These are phyloP conservation scores for Trichoderma koningii DNA, from an alignment of 2,329 filamentous ascomycete species.

Conservation along the genomic window DNA sequence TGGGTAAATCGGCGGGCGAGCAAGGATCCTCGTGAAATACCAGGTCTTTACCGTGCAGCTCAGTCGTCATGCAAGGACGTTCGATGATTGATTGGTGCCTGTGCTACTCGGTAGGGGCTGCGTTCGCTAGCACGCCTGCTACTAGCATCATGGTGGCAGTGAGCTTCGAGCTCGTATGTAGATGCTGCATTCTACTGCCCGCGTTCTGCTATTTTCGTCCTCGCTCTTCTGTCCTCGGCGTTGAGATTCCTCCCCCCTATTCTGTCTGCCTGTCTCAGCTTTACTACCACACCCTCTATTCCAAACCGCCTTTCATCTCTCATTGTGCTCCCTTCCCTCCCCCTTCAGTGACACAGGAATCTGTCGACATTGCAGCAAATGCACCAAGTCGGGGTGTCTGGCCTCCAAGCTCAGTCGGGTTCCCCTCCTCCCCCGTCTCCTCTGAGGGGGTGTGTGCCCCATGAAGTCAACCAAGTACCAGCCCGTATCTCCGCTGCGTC, in stretches of 20 bases:
- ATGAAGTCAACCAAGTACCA: too few relatives aligned
- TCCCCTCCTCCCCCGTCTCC: too few relatives aligned
- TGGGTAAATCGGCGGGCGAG: conserved; percentile 17
- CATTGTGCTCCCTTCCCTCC: neutral
- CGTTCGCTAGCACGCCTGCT: too few relatives aligned
- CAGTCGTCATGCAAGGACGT: neutral
- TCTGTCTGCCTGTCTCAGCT: neutral
- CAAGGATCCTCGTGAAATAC: conserved; percentile 15
- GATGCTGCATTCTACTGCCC: neutral
- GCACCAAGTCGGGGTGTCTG: conserved; percentile 4
- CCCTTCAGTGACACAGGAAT: neutral
- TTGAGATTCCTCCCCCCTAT: neutral
- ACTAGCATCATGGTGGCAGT: too few relatives aligned
- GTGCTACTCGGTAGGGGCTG: too few relatives aligned
- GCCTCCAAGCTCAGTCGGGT: neutral
- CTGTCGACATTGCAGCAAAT: too few relatives aligned
- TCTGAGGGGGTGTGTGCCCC: too few relatives aligned
- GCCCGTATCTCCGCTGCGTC: conserved; percentile 1
- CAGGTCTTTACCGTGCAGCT: neutral
- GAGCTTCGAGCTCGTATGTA: neutral
- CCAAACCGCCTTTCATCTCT: neutral
- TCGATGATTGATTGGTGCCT: neutral
- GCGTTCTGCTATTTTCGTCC: neutral
- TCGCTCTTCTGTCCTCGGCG: neutral
- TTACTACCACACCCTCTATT: neutral